These are phyloP conservation scores for Cnidoscolus chayamansa DNA, from an alignment of 441 rosid genomes.

Conservation along the genomic window DNA sequence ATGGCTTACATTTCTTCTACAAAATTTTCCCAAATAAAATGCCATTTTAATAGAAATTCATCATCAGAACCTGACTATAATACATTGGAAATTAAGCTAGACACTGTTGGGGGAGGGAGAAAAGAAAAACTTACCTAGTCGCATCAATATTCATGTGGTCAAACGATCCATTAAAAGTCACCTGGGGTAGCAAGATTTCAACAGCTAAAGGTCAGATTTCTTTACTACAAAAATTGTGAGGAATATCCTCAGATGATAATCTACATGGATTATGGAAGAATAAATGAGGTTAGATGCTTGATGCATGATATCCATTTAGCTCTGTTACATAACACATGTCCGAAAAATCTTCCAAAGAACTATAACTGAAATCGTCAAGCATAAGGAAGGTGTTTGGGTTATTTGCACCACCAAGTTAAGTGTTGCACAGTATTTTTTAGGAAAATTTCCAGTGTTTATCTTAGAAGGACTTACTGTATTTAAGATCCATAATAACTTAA, in stretches of 20 bases:
- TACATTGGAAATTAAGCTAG: constrained; percentile 17
- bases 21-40: constrained; percentile 7
- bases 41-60: neutral
- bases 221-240: neutral
- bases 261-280: neutral
- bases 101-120: neutral
- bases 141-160: constrained; percentile 97
- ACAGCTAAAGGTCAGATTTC: constrained; percentile 10
- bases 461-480: neutral
- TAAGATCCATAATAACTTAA: neutral
- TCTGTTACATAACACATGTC: neutral
- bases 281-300: neutral
- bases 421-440: neutral
- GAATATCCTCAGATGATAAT: neutral
- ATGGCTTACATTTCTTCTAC: neutral
- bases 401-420: neutral
- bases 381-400: constrained; percentile 2
- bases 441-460: constrained; percentile 6
- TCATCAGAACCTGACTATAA: neutral
- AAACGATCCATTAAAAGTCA: constrained; percentile 96
- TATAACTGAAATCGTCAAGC: neutral
- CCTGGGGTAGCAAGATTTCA: constrained; percentile 42
- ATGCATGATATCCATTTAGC: constrained; percentile 2
- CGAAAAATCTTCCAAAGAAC: neutral
- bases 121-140: constrained; percentile 59